Conservation (phyloP, 176 grass and related monocot genomes). For the Raddia distichophylla region DNA sequence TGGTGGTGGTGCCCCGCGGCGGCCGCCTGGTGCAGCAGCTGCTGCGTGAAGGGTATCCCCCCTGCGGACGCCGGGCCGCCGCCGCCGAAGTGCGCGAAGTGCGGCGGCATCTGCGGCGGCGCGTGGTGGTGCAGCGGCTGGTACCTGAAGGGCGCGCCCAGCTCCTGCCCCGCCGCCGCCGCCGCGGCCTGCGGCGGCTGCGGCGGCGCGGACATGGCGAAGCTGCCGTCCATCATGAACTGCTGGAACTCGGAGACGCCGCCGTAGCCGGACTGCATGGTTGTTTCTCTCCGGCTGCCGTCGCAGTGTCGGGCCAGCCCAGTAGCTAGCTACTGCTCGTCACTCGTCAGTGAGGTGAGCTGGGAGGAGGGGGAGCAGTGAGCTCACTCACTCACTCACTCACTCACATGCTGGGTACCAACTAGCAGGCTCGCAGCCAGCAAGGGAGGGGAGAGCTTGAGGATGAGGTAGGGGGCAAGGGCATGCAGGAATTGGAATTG, state of each 20-base stretch:
- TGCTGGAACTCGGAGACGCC: conserved; percentile 86
- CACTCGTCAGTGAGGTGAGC: background rate
- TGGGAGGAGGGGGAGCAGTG: background rate
- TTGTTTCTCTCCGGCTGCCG: background rate
- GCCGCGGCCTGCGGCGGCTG: conserved; percentile 24
- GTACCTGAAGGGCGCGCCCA: conserved; percentile 49
- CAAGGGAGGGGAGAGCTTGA: no score
- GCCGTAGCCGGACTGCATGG: conserved; percentile 84
- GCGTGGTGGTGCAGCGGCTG: conserved; percentile 55
- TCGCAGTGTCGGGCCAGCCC: background rate
- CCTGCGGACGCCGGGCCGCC: background rate
- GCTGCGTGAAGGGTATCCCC: conserved; percentile 74
- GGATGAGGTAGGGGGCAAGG: background rate
- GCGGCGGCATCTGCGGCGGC: conserved; percentile 44
- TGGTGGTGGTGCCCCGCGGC: conserved; percentile 50
- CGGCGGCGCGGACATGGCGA: conserved; percentile 53
- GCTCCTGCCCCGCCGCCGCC: conserved; percentile 25
- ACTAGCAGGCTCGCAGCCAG: no score
- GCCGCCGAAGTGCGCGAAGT: conserved; percentile 59
- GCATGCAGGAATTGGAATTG: background rate
- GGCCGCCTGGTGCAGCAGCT: conserved; percentile 68
- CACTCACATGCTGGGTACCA: no score
- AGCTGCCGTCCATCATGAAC: conserved; percentile 75
- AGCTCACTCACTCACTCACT: no score
- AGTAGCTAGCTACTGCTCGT: background rate